Base-by-base conservation (phyloP, 345 rosid genomes). In the Corchorus olitorius region DNA sequence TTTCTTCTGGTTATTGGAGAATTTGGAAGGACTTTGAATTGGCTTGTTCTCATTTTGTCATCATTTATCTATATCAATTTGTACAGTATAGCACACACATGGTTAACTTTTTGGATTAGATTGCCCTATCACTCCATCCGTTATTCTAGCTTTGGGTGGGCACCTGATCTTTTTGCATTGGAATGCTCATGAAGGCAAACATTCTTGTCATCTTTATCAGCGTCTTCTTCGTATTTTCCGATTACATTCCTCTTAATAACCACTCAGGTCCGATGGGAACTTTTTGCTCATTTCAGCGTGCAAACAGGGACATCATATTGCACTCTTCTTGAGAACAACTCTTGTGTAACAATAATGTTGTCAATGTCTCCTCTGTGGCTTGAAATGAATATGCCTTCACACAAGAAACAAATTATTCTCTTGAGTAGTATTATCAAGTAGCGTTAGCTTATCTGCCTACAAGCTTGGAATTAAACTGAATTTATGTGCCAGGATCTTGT, bases 401-500 rank as follows among this genome's bases (percentile, higher is more conserved):
- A 45, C 12, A 67, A 45, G 27, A 67, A 67, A 20, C 12, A 66
- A 66, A 45, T 66, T 20, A 34, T 12, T 55, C 14, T 33, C 7
- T 41, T 43, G 27, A 27, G 27, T 65, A 37, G 50, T 39, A 6
- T 39, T 39, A 39, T 39, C 15, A 39, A 41, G 6, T 46, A 11
- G 5, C 13, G 12, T 34, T 39, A 3, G 3, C 54, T 71, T 50
- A 13, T 71, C 34, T 56, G 19, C 43, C 54, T 35, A 14, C 22
- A 65, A 19, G 53, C 53, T 16, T 41, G n/a, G 56, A 64, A 37
- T 53, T 65, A 39, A 79, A 22, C 69, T 61, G 19, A 62, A 27
- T 55, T 74, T 63, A 45, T 49, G 20, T 76, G 37, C 64, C 88
- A 94, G 99, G 99, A 93, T 84, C 97, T 96, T 83, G 97, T 93